phyloP scores from a whole-genome alignment of 2,329 filamentous ascomycete genomes.

The Pleoardoris graminearum region DNA sequence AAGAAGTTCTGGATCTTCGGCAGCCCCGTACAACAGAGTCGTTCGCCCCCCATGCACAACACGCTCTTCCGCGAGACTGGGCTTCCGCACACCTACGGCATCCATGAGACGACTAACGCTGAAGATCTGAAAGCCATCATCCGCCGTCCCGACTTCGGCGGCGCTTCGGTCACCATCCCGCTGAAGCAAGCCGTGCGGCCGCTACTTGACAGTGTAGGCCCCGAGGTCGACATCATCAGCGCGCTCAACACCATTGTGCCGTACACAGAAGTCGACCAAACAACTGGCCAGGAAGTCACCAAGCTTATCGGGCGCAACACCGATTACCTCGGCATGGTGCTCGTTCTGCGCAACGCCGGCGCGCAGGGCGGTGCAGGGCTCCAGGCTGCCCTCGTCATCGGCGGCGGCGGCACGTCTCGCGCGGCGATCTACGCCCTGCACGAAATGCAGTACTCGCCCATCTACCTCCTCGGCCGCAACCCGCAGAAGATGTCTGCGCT shows the following conservation, averaged over 20 bases:
- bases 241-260: conserved; percentile 94
- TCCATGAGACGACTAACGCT: conserved; percentile 72
- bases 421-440: conserved; percentile 89
- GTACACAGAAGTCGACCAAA: conserved; percentile 41
- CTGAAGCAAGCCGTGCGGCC: conserved; percentile 87
- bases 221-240: conserved; percentile 79
- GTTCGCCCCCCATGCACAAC: conserved; percentile 90
- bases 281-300: conserved; percentile 46
- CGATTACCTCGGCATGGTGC: conserved; percentile 91
- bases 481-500: conserved; percentile 68
- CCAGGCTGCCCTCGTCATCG: conserved; percentile 76
- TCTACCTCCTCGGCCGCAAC: conserved; percentile 85
- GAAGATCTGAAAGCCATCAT: conserved; percentile 66
- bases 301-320: conserved; percentile 86
- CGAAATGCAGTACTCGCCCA: conserved; percentile 78
- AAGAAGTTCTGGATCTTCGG: conserved; percentile 88
- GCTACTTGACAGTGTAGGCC: conserved; percentile 76
- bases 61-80: conserved; percentile 75
- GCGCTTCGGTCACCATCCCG: conserved; percentile 93
- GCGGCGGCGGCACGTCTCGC: conserved; percentile 87
- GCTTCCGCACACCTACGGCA: conserved; percentile 79
- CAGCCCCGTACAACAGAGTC: conserved; percentile 77
- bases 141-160: conserved; percentile 75
- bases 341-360: conserved; percentile 72
- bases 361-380: conserved; percentile 39